A percentile compares a stretch with the other conserved stretches of the same genome.
Conservation (phyloP, 2,329 filamentous ascomycete species). For the Talaromyces sp. region DNA sequence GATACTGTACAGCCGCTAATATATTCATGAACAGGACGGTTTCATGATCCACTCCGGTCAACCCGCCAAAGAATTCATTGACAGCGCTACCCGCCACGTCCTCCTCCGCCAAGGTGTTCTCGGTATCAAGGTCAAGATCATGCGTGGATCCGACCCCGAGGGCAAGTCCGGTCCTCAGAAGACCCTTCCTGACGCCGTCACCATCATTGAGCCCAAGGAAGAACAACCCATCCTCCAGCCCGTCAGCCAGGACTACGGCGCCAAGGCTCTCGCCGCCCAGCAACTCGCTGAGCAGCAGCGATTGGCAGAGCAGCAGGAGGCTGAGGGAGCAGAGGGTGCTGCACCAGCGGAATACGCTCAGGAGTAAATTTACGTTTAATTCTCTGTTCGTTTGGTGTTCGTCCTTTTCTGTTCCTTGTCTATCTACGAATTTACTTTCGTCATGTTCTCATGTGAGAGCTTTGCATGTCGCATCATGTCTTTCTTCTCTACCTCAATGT, state of each 20-base stretch:
- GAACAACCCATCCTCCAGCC: conserved; percentile 93
- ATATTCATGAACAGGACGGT: conserved; percentile 60
- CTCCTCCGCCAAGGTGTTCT: conserved; percentile 99
- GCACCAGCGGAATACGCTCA: conserved; percentile 44
- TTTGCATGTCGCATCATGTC: conserved; percentile 19
- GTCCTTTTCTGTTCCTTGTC: not conserved
- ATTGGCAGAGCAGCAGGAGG: conserved; percentile 57
- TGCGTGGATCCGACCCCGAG: conserved; percentile 98
- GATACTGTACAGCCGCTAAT: not conserved
- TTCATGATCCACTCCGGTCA: conserved; percentile 99
- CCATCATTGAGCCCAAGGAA: conserved; percentile 99
- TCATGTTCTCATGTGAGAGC: conserved; percentile 16
- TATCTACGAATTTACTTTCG: conserved; percentile 14
- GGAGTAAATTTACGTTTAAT: conserved; percentile 41
- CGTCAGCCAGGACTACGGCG: conserved; percentile 97
- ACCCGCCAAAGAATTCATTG: conserved; percentile 99
- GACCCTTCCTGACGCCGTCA: conserved; percentile 96
- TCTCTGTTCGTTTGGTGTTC: conserved; percentile 23
- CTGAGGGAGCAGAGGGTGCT: conserved; percentile 43
- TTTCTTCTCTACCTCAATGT: conserved; percentile 3
- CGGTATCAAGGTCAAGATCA: conserved; percentile 99
- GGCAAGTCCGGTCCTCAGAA: conserved; percentile 98
- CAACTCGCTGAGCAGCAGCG: conserved; percentile 54
- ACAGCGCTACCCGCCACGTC: conserved; percentile 96
- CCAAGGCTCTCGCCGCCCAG: conserved; percentile 73